Base-by-base conservation (phyloP, 179 eudicot species). In the Silene coronaria region DNA sequence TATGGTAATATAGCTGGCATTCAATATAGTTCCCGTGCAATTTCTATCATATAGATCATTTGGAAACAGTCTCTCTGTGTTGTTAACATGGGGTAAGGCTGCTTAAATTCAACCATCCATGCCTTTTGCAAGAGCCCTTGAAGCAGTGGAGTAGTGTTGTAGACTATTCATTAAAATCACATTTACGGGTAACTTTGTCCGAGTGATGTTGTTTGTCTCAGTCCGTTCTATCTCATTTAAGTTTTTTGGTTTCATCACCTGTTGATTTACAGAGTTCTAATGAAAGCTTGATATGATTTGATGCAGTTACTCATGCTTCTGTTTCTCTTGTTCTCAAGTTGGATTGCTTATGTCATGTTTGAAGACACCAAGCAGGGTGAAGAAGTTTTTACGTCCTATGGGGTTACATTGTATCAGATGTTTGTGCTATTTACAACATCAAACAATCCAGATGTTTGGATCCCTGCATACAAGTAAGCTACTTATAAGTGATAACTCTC, bases 381-480 rank as follows among this genome's bases (percentile, higher is more conserved):
- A 74, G 82, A 80, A 76, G 36, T 89, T 73, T 95, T 95, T 83
- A 87, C 91, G 64, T 95, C 99, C 62, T 95, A 85, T 76, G 92
- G 96, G 17, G 66, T 84, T 65, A 95, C 99, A 24, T 71, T 89
- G 82, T 95, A 95, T 77, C 89, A 95, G 76, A 95, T 95, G 99
- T 88, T 92, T 82, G 81, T 95, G 75, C 79, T 95, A 42, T 95
- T 92, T 78, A 92, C 99, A 45, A 92, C 99, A 53, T 92, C 99
- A 55, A 95, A 95, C 86, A 95, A 86, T 78, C 99, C 99, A 3
- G 97, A 90, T 85, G 99, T 89, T 59, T 95, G 99, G 99, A 89
- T 90, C 82, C 99, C 99, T 53, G 99, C 99, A 46, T 95, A 95
- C 84, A 95, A 95, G 98, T 93, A 85, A 91, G 93, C 46, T 73